Base-by-base conservation (phyloP, 2,329 filamentous ascomycete species). In the Venturiaceae sp. region DNA sequence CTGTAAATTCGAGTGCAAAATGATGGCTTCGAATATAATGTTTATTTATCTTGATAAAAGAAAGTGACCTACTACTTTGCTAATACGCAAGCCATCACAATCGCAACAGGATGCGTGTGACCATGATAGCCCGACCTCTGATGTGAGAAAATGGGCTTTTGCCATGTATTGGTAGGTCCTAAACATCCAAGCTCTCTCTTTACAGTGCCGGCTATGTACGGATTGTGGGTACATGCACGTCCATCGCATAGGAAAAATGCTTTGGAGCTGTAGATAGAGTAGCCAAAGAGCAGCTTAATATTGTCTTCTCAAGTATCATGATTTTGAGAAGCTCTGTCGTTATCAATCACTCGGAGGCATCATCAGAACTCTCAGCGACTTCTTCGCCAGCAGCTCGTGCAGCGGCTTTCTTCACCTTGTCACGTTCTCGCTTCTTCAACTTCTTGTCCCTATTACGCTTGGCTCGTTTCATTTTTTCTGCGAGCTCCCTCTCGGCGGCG, bases 381-480 rank as follows among this genome's bases (percentile, higher is more conserved):
- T 32, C 23, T 50, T 50, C 23, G 19, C 44, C 23, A 30, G 23
- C 14, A 30, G 44, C 23, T 30, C 14, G 23, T 30, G 23, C 44
- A n/a, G 26, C 44, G 11, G 44, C 14, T 30, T 50, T 50, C 14
- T 53, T 53, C 19, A 30, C n/a, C 21, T 53, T 53, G 32, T 53
- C 52, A 3, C 52, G 30, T 30, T 34, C 34, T 16, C 52, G 30
- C 19, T 53, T 53, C 52, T 37, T 53, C 32, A 34, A 23, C 52
- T 53, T 34, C 32, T 53, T 53, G n/a, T 53, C 52, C 21, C 52
- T 53, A 19, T 53, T 53, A 34, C 34, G 30, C 19, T 53, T 53
- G 19, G 32, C 52, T 5, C 34, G n/a, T 37, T 53, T 53, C 1
- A n/a, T n/a, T 37, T 30, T 53, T 14, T 53, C 52, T 28, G 30